phyloP scores from a whole-genome alignment of 352 stramenopile species.

The Phytophthora sp. region DNA sequence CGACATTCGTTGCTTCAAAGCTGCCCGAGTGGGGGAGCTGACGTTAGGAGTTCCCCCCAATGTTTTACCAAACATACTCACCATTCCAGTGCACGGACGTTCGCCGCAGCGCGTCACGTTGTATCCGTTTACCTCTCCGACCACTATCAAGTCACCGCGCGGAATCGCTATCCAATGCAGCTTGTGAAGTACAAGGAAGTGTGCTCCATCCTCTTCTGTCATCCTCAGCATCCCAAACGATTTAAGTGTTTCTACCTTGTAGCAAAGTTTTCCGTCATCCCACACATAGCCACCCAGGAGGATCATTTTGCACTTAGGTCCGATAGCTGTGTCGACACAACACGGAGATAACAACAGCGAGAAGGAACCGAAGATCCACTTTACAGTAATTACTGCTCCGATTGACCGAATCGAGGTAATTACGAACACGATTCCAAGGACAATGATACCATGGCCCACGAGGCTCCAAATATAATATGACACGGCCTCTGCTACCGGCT shows the following conservation, averaged over 20 bases:
- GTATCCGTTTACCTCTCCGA: slow-evolving; percentile 16
- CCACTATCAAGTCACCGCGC: slow-evolving; percentile 18
- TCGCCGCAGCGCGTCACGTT: slow-evolving; percentile 12
- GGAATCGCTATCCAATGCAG: slow-evolving; percentile 28
- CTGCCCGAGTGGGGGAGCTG: neutral
- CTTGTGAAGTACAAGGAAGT: slow-evolving; percentile 16
- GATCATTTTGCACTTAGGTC: slow-evolving; percentile 22
- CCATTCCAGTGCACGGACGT: slow-evolving; percentile 20
- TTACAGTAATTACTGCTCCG: slow-evolving; percentile 20
- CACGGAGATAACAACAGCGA: slow-evolving; percentile 12
- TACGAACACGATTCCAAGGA: slow-evolving; percentile 24
- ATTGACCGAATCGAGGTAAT: slow-evolving; percentile 27
- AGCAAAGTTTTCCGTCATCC: slow-evolving; percentile 25
- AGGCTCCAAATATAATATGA: slow-evolving; percentile 41
- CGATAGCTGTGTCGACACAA: slow-evolving; percentile 21
- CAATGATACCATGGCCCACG: slow-evolving; percentile 30
- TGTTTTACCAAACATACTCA: slow-evolving; percentile 22
- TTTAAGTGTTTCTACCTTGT: slow-evolving; percentile 27
- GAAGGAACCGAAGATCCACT: slow-evolving; percentile 6
- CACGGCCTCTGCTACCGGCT: slow-evolving; percentile 12
- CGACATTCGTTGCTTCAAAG: slow-evolving; percentile 6
- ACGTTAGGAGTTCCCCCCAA: slow-evolving; percentile 2
- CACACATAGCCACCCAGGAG: slow-evolving; percentile 32
- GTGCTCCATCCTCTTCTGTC: slow-evolving; percentile 17
- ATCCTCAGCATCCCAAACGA: slow-evolving; percentile 30